phyloP scores from a whole-genome alignment of 805 yeast genomes.

The Metschnikowia amazonensis region DNA sequence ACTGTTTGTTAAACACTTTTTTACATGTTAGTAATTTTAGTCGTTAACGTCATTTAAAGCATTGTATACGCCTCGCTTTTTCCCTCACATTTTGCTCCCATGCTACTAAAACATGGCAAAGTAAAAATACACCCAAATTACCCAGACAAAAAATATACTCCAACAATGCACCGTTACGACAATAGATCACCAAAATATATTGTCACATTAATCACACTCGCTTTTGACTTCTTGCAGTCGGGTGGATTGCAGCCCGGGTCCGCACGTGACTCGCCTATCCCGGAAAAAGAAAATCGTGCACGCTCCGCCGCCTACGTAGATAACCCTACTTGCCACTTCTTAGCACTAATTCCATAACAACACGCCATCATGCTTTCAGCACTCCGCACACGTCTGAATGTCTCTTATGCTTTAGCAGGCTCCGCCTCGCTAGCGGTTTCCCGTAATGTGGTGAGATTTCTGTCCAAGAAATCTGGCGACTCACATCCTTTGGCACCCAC shows the following conservation, averaged over 20 bases:
- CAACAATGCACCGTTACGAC: too few relatives aligned
- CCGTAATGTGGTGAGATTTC: conserved; percentile 9
- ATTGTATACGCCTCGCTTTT: too few relatives aligned
- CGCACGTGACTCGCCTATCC: conserved; percentile 4
- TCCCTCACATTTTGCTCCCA: background rate
- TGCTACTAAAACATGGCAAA: background rate
- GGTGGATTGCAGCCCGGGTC: background rate
- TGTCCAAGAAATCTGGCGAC: conserved; percentile 17
- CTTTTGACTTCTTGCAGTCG: background rate
- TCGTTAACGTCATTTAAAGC: too few relatives aligned
- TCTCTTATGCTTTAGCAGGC: background rate
- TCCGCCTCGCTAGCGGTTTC: conserved; percentile 2
- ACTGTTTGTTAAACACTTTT: too few relatives aligned
- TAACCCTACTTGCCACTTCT: conserved; percentile 1
- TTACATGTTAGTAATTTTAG: too few relatives aligned
- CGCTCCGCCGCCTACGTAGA: background rate
- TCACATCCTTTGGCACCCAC: background rate
- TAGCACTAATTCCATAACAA: background rate
- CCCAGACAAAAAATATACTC: background rate
- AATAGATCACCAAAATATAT: too few relatives aligned
- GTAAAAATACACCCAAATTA: background rate
- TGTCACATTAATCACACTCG: background rate
- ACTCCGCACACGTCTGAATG: background rate
- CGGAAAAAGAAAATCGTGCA: conserved; percentile 6
- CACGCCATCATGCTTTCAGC: background rate